Evolutionary conservation across 202 grass and related monocot species (phyloP), one percentile per base, ranked within the genome.

Genomic region (Cymbopogon flexuosus): DNA sequence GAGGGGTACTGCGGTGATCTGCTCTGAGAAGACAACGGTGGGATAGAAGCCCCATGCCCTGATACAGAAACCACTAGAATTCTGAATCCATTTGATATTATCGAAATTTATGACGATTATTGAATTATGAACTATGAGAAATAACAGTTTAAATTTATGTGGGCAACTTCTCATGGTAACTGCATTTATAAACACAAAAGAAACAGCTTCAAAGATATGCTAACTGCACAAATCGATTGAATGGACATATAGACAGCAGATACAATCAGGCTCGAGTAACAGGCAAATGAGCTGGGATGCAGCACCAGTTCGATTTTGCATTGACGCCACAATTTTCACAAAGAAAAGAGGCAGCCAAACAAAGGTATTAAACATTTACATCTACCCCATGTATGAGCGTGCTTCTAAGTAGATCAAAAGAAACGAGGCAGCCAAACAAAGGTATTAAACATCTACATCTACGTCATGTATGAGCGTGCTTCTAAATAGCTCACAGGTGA

Each of bases 11-110:
- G 81, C 19, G 71, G 64, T 18, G 83, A 33, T 18, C 77, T 84
- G 68, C 85, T 74, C 60, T 94, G 95, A 82, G 95, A 88, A 85
- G 94, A 76, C 41, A 86, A 62, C 0, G 88, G 73, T 21, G 88
- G 85, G 52, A 88, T 88, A n/a, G 85, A 42, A 83, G 87, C 35
- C 6, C 88, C 79, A 45, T 90, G 84, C 8, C 72, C 77, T 87
- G 77, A 68, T 87, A 87, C 54, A 56, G 19, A 57, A 84, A 78
- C 5, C 67, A 51, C 2, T 9, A 73, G 45, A 14, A 45, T 51
- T 82, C n/a, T 60, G 10, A 45, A 34, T 70, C 37, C 19, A 61
- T 64, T 63, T 33, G 24, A 9, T 2, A 13, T 31, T 12, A 41
- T 14, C 15, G 10, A 21, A 46, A 64, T 29, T 64, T 23, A 19